Conservation (phyloP, 2,329 filamentous ascomycete species). For the Aspergillus niger region DNA sequence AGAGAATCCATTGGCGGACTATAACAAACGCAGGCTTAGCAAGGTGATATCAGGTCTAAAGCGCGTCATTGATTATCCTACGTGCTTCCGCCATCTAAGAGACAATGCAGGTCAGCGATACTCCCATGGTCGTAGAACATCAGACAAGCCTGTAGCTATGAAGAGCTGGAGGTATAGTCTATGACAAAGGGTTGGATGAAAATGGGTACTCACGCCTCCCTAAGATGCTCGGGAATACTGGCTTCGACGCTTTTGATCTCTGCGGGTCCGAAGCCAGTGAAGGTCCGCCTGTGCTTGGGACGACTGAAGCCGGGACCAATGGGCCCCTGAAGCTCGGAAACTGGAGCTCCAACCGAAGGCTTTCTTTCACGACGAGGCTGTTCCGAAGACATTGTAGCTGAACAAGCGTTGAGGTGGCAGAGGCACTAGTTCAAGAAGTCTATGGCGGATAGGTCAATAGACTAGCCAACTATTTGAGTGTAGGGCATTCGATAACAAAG, state of each 20-base stretch:
- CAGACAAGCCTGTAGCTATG: not conserved
- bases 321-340: constrained; percentile 82
- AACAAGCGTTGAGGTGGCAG: not conserved
- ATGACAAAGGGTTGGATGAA: not conserved
- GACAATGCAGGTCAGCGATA: constrained; percentile 21
- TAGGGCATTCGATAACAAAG: not conserved
- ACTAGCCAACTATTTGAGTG: not conserved
- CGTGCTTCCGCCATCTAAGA: constrained; percentile 62
- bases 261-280: constrained; percentile 83
- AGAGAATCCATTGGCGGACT: constrained; percentile 70
- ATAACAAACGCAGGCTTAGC: constrained; percentile 3
- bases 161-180: not conserved
- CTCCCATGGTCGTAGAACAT: not conserved
- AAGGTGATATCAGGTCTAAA: no score
- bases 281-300: constrained; percentile 96
- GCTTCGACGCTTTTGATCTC: constrained; percentile 96
- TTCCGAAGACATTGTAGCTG: constrained; percentile 24
- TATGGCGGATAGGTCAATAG: not conserved
- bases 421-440: not conserved
- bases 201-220: constrained; percentile 68
- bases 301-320: constrained; percentile 83
- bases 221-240: constrained; percentile 83
- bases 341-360: constrained; percentile 78
- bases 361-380: constrained; percentile 66
- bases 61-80: constrained; percentile 35